Conservation (phyloP, 2,329 filamentous ascomycete genomes). For the Coniella lustricola region DNA sequence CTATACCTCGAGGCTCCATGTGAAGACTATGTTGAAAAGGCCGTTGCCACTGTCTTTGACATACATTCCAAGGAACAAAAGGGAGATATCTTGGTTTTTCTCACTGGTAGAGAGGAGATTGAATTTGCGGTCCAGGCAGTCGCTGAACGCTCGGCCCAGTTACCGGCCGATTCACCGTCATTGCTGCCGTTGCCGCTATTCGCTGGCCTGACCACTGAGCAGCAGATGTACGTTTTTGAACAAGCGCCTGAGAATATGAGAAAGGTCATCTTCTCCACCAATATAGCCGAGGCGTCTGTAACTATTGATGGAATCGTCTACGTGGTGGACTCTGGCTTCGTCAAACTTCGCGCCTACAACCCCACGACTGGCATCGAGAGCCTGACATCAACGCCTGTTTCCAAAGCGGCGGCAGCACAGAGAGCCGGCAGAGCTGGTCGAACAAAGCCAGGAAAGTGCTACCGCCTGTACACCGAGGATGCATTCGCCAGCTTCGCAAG, state of each 20-base stretch:
- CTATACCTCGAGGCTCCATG: constrained; percentile 71
- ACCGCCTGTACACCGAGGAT: constrained; percentile 79
- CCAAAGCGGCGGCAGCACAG: constrained; percentile 88
- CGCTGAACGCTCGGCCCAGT: constrained; percentile 59
- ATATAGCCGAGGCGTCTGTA: constrained; percentile 93
- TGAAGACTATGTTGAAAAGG: constrained; percentile 80
- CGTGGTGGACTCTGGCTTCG: constrained; percentile 84
- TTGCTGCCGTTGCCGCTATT: constrained; percentile 76
- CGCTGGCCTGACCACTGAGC: constrained; percentile 79
- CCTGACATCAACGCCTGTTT: constrained; percentile 72
- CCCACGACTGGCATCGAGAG: constrained; percentile 81
- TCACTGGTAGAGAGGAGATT: constrained; percentile 91
- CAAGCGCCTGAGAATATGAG: constrained; percentile 71
- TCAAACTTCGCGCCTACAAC: constrained; percentile 82
- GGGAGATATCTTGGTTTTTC: constrained; percentile 84
- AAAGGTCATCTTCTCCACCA: constrained; percentile 90
- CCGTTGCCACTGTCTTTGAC: constrained; percentile 75
- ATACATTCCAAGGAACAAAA: constrained; percentile 75
- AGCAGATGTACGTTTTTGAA: constrained; percentile 94
- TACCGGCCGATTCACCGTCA: constrained; percentile 51
- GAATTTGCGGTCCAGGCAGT: constrained; percentile 74
- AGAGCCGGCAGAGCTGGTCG: constrained; percentile 84
- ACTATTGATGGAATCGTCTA: constrained; percentile 90
- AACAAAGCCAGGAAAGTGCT: constrained; percentile 88
- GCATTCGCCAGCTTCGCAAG: constrained; percentile 60